These are phyloP conservation scores for Pelargonium australe DNA, from an alignment of 441 rosid species.

Conservation along the genomic window DNA sequence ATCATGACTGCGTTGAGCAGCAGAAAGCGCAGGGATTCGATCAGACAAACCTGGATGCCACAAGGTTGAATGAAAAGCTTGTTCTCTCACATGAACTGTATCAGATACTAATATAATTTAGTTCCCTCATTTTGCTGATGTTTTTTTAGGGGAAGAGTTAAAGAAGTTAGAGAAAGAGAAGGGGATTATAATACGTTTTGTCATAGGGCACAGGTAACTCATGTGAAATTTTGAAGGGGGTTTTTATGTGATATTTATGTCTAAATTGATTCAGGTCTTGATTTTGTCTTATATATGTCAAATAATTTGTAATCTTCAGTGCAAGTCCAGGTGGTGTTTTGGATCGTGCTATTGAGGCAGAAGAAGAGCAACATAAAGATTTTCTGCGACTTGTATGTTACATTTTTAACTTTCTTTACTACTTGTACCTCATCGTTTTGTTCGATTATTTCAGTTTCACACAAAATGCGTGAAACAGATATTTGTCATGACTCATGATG, in stretches of 20 bases:
- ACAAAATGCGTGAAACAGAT: too few species aligned
- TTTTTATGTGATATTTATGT: background rate
- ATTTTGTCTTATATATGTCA: background rate
- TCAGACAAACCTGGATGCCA: constrained; percentile 87
- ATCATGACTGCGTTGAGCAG: constrained; percentile 91
- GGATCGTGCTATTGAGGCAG: constrained; percentile 76
- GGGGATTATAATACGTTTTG: constrained; percentile 79
- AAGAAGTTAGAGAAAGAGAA: constrained; percentile 72
- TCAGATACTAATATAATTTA: constrained; percentile 8
- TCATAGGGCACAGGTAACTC: constrained; percentile 83
- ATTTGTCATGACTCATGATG: too few species aligned
- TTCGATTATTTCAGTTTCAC: too few species aligned
- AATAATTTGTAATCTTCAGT: constrained; percentile 33
- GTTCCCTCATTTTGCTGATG: constrained; percentile 21
- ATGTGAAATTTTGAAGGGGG: constrained; percentile 13
- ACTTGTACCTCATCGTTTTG: too few species aligned
- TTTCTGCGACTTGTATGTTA: constrained; percentile 67
- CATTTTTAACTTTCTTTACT: background rate
- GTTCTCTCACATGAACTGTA: constrained; percentile 11
- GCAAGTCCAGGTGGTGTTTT: constrained; percentile 74
- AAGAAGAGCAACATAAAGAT: constrained; percentile 75
- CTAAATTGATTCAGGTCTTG: constrained; percentile 4
- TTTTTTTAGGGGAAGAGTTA: constrained; percentile 56
- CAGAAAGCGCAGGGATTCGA: constrained; percentile 86
- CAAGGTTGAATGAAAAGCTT: constrained; percentile 40